Percentiles rank a stretch among this genome's conserved stretches.
Conservation (phyloP, 164 flowering plant species). For the Vitis amurensis region DNA sequence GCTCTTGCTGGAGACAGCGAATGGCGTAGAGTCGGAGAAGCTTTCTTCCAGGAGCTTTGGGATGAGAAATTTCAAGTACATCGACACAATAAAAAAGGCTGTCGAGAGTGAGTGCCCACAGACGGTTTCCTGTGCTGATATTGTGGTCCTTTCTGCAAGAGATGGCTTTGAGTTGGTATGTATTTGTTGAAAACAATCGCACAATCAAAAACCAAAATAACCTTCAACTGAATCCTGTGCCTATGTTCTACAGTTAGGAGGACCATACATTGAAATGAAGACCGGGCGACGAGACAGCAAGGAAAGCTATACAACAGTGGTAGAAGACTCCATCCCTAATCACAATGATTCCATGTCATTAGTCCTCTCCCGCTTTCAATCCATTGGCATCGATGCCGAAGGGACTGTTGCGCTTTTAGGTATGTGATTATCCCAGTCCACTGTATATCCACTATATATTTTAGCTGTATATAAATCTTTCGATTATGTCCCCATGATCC, state of each 20-base stretch:
- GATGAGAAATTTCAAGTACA: constrained; percentile 81
- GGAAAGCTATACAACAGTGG: constrained; percentile 42
- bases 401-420: constrained; percentile 79
- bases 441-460: not conserved
- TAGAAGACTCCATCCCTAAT: constrained; percentile 58
- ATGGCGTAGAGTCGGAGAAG: constrained; percentile 54
- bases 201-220: not conserved
- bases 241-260: constrained; percentile 54
- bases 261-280: constrained; percentile 64
- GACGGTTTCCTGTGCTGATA: constrained; percentile 90
- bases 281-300: constrained; percentile 74
- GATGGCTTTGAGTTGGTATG: constrained; percentile 68
- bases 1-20: constrained; percentile 44
- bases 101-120: constrained; percentile 71
- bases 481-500: not conserved
- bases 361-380: constrained; percentile 64
- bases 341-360: constrained; percentile 57
- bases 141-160: constrained; percentile 82
- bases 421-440: constrained; percentile 11
- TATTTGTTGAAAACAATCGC: not conserved
- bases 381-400: constrained; percentile 70
- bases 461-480: not conserved
- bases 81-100: constrained; percentile 65
- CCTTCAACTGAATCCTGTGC: too few relatives aligned
- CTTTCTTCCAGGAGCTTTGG: constrained; percentile 68